Evolutionary conservation across 2,329 filamentous ascomycete species (phyloP), one percentile per base, ranked within the genome.

Genomic region (Stachybotrys chlorohalonatus): DNA sequence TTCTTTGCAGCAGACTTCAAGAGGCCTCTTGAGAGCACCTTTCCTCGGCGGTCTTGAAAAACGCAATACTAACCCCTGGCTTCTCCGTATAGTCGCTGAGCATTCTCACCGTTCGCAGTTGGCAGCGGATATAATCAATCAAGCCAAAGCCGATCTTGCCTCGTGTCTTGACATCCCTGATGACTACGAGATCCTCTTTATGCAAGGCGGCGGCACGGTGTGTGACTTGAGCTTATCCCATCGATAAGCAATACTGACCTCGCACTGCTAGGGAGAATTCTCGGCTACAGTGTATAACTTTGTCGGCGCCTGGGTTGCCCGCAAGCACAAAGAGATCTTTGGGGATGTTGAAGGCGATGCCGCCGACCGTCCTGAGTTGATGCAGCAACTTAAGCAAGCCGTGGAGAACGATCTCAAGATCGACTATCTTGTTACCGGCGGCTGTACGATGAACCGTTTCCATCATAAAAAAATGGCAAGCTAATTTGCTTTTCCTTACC

Each of bases 111-210:
- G 93, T 60, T 95, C 89, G 13, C 77, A 82, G 57, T 80, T 89
- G 49, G 92, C 93, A 30, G 81, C 83, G 59, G 82, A 85, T 58
- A 90, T 97, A 64, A 81, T 97, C 61, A 85, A 87, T 58, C 80
- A 89, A 59, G 81, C 90, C 58, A 94, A 95, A 69, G 80, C 83
- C 39, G 84, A 88, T 58, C 80, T 97, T 9, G 79, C 81, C 42
- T 75, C 75, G 24, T 87, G 89, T 61, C 85, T 96, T 55, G 87
- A 93, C 63, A 86, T 96, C 54, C 90, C 91, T 3, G 82, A 87
- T 61, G 85, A 89, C 68, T 95, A 96, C 73, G 90, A 96, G 57
- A 81, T 96, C 54, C 73, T 96, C 17, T 93, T 95, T 71, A 87
- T 95, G 78, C 89, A 94, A 69, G 89, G 82, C 57, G 92, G 93